A percentile compares a stretch with the other conserved stretches of the same genome.
These are phyloP conservation scores for Esteya vermicola DNA, from an alignment of 2,329 filamentous ascomycete species.

Conservation along the genomic window DNA sequence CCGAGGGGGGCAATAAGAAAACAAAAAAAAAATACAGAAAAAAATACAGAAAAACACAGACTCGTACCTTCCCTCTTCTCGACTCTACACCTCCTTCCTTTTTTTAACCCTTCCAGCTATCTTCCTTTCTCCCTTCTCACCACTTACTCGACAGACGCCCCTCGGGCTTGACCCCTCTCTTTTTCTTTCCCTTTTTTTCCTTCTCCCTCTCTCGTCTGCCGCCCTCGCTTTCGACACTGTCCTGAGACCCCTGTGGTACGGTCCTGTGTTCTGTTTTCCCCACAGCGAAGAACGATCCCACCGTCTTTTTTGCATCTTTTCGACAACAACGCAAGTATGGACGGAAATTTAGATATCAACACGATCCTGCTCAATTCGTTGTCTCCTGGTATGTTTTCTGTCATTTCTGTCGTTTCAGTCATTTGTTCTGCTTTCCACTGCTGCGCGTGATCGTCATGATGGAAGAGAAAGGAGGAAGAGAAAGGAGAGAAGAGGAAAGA, in stretches of 20 bases:
- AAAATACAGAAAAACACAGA: too few relatives aligned
- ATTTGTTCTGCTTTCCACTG: conserved; percentile 1
- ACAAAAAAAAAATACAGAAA: conserved; percentile 2
- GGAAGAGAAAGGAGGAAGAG: background rate
- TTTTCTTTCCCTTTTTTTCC: background rate
- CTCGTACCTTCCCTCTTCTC: too few relatives aligned
- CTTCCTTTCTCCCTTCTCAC: background rate
- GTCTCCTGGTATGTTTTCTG: conserved; percentile 61
- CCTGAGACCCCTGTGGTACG: too few relatives aligned
- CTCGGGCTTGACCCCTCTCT: background rate
- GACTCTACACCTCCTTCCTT: too few relatives aligned
- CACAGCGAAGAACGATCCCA: background rate
- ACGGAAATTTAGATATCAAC: conserved; percentile 81
- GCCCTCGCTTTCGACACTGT: too few relatives aligned
- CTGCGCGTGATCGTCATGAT: background rate
- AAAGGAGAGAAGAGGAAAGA: background rate
- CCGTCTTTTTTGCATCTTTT: conserved; percentile 4
- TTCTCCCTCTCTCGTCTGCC: background rate
- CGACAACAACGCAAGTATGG: conserved; percentile 33
- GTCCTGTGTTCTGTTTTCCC: background rate
- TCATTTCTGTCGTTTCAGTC: conserved; percentile 6
- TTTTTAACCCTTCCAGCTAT: conserved; percentile 1
- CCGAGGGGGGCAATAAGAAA: conserved; percentile 6
- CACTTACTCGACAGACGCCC: background rate
- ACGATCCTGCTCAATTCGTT: conserved; percentile 95